Conservation (phyloP, 2,329 filamentous ascomycete species). For the Blastomyces percursus region DNA sequence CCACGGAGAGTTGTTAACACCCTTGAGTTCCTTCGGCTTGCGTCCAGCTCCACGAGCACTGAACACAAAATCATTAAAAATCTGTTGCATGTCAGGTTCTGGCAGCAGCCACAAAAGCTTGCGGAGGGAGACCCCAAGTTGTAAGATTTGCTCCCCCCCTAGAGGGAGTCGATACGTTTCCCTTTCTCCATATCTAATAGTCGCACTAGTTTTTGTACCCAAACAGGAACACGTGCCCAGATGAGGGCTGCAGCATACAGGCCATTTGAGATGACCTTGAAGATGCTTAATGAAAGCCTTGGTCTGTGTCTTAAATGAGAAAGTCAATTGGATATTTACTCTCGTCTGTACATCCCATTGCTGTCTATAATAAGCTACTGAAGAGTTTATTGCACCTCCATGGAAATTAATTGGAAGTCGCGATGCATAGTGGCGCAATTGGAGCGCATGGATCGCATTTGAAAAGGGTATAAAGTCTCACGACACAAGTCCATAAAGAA, state of each 20-base stretch:
- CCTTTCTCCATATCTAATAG: neutral
- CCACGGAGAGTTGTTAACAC: slow-evolving; percentile 35
- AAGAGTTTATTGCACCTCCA: neutral
- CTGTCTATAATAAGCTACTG: neutral
- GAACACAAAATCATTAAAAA: slow-evolving; percentile 41
- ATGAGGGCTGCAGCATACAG: slow-evolving; percentile 16
- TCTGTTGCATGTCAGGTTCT: slow-evolving; percentile 34
- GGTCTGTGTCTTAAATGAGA: slow-evolving; percentile 32
- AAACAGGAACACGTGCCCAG: neutral
- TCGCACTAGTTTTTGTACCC: neutral
- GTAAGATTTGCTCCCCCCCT: slow-evolving; percentile 18
- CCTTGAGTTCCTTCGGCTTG: slow-evolving; percentile 35
- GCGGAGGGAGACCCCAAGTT: slow-evolving; percentile 20
- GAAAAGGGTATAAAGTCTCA: neutral
- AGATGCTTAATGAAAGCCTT: slow-evolving; percentile 39
- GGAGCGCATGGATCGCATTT: neutral
- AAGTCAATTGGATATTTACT: neutral
- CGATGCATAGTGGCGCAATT: neutral
- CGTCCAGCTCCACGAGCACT: slow-evolving; percentile 28
- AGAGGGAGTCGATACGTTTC: neutral
- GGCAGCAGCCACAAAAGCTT: slow-evolving; percentile 26
- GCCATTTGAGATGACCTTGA: slow-evolving; percentile 37
- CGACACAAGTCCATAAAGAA: neutral
- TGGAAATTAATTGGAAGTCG: neutral
- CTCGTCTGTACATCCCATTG: neutral